Conservation (phyloP, 441 rosid genomes). For the Gossypium trilobum region DNA sequence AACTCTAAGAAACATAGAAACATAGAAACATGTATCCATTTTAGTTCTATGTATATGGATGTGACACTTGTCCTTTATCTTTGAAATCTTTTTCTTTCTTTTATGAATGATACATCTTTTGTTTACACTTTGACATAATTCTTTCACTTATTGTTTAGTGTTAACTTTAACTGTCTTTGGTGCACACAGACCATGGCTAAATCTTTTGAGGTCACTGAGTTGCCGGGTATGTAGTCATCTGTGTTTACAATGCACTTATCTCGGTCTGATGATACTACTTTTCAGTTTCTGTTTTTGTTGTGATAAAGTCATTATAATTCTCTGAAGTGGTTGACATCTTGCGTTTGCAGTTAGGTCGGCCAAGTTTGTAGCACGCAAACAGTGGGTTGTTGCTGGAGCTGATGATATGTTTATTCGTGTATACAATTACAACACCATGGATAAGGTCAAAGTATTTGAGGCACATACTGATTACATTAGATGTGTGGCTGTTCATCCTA, state of each 20-base stretch:
- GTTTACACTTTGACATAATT: neutral
- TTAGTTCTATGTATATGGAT: neutral
- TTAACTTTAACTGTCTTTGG: conserved; percentile 22
- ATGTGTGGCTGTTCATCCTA: conserved; percentile 64
- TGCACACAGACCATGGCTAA: conserved; percentile 42
- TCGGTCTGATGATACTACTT: neutral
- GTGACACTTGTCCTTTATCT: neutral
- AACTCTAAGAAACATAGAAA: neutral
- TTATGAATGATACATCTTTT: neutral
- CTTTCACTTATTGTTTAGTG: neutral
- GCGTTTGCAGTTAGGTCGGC: conserved; percentile 57
- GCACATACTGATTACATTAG: conserved; percentile 83
- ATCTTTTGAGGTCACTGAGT: conserved; percentile 57
- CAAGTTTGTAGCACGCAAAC: conserved; percentile 59
- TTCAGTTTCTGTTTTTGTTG: neutral
- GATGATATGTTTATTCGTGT: conserved; percentile 67
- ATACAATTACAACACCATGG: conserved; percentile 67
- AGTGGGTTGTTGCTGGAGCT: conserved; percentile 75
- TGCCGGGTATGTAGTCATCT: conserved; percentile 41
- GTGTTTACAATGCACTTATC: neutral
- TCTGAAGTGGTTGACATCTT: conserved; percentile 19
- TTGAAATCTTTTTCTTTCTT: neutral
- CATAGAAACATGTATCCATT: neutral
- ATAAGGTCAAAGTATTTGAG: conserved; percentile 68
- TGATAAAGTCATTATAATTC: neutral